These are phyloP conservation scores for Canavalia ensiformis DNA, from an alignment of 306 rosid species.

Conservation along the genomic window DNA sequence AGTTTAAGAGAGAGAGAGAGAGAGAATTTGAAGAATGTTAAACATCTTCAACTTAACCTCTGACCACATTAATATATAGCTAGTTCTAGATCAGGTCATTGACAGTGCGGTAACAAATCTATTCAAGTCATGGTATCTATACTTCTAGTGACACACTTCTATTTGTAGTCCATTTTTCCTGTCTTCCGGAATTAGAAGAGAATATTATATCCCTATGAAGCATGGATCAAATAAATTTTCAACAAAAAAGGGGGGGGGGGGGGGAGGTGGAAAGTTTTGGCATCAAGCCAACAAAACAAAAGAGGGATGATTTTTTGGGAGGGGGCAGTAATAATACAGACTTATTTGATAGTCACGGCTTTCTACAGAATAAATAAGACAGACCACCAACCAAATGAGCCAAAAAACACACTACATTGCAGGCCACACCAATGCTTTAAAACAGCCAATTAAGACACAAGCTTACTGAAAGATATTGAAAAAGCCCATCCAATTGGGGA, in stretches of 20 bases:
- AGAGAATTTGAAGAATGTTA: not conserved
- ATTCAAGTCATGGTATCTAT: slow-evolving; percentile 1
- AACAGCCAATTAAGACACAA: slow-evolving; percentile 42
- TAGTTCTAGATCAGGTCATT: not conserved
- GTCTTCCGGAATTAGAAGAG: slow-evolving; percentile 14
- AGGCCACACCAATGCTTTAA: slow-evolving; percentile 24
- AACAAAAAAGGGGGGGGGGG: not conserved
- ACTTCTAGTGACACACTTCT: not conserved
- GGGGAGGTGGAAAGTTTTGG: not conserved
- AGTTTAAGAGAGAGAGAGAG: not conserved
- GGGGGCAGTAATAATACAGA: not conserved
- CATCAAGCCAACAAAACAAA: slow-evolving; percentile 26
- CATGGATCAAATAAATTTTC: slow-evolving; percentile 11
- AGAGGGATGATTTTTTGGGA: not conserved
- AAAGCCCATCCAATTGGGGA: slow-evolving; percentile 83
- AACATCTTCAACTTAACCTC: not conserved
- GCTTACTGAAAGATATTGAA: slow-evolving; percentile 92
- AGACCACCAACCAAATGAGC: not conserved
- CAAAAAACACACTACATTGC: not conserved
- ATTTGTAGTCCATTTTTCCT: slow-evolving; percentile 5
- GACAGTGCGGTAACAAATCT: not conserved
- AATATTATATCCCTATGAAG: slow-evolving; percentile 5
- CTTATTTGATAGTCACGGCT: not conserved
- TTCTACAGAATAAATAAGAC: slow-evolving; percentile 11
- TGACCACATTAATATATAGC: not conserved